A percentile compares a stretch with the other conserved stretches of the same genome.
Conservation (phyloP, 768 basidiomycete species). For the Tricholoma hemisulphureum region DNA sequence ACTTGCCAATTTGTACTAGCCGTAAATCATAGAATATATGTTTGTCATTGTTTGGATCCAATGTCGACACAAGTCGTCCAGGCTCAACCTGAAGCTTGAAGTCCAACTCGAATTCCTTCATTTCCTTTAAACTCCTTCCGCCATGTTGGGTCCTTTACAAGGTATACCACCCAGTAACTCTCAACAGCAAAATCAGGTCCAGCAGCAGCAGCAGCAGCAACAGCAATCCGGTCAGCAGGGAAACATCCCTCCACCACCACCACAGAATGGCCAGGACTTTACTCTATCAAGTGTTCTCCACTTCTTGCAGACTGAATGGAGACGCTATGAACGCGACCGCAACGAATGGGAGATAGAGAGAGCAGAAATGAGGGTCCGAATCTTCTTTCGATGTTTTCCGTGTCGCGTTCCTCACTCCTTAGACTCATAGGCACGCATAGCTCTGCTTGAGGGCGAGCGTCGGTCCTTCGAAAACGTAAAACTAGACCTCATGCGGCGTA, state of each 20-base stretch:
- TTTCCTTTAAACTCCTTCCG: slow-evolving; percentile 33
- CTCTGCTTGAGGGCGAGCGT: slow-evolving; percentile 93
- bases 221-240: slow-evolving; percentile 48
- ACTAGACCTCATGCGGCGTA: slow-evolving; percentile 91
- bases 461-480: slow-evolving; percentile 97
- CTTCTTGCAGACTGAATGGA: slow-evolving; percentile 97
- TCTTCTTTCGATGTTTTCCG: slow-evolving; percentile 17
- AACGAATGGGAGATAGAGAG: slow-evolving; percentile 99
- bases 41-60: slow-evolving; percentile 43
- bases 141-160: slow-evolving; percentile 73
- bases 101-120: slow-evolving; percentile 15
- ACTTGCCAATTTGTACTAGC: slow-evolving; percentile 1
- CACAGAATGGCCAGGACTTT: slow-evolving; percentile 88
- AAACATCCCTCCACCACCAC: slow-evolving; percentile 69
- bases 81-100: slow-evolving; percentile 21
- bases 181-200: slow-evolving; percentile 57
- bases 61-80: slow-evolving; percentile 22
- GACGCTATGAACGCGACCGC: slow-evolving; percentile 94
- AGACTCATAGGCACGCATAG: slow-evolving; percentile 80
- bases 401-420: slow-evolving; percentile 29
- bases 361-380: slow-evolving; percentile 94
- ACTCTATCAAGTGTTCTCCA: slow-evolving; percentile 93
- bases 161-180: slow-evolving; percentile 56
- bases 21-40: slow-evolving; percentile 18
- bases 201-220: slow-evolving; percentile 58